Base-by-base conservation (phyloP, 2,329 filamentous ascomycete species). In the Phyllosticta citribraziliensis region DNA sequence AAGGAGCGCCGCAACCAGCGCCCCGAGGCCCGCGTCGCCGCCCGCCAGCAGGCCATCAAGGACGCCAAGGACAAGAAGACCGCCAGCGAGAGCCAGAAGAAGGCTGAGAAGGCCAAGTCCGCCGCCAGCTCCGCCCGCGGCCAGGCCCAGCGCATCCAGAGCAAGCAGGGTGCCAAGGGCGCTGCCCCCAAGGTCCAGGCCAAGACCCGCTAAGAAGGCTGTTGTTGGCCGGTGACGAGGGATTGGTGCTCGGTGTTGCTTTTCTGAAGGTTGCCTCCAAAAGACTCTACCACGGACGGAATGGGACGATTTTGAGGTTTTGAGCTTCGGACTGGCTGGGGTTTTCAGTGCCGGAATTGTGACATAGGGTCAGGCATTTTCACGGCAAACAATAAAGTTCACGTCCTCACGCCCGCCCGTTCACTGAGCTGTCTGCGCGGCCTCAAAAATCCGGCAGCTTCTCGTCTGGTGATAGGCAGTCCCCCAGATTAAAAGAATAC, bases 11-110 rank as follows among this genome's bases (percentile, higher is more conserved):
- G 94, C 76, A 80, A 85, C 73, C 87, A 91, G 85, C 91, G 94
- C 79, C 94, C 94, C 72, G 94, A 97, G 84, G 93, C 91, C 77
- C 92, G 94, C 78, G 84, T 86, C 73, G 94, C 94, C 74, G 92
- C 91, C 76, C 93, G 94, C 76, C 82, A 84, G 70, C 83, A 87
- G 72, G 93, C 94, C 78, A 92, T 97, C 83, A 93, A 93, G 85
- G 91, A 95, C 78, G 89, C 87, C 82, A 99, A 99, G 89, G 92
- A 96, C 79, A 97, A 97, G 91, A 96, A 95, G 85, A 82, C 87
- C 69, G 91, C 86, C 66, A 84, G 86, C 66, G 87, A 90, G 80
- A 89, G 86, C 77, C 87, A 86, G 79, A 99, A 97, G 91, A 99
- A 97, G 89, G 89, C 90, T 64, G 92, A 97, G 82, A 99, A 99